Evolutionary conservation across 345 rosid species (phyloP).

Genomic region (Boechera retrofracta): DNA sequence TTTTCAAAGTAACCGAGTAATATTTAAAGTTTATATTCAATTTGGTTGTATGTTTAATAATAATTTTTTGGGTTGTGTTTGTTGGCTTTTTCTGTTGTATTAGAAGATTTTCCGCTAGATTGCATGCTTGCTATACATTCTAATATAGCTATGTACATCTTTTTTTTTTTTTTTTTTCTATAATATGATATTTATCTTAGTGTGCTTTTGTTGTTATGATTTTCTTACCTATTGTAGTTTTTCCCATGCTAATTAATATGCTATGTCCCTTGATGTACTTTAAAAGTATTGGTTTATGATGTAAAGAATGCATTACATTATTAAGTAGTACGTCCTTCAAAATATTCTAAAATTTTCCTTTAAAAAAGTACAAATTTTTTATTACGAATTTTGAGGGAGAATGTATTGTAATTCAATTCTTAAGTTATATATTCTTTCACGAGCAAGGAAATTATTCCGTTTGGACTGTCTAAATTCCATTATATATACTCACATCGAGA

Average conservation of each 20-base stretch:
- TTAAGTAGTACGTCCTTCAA: constrained; percentile 19
- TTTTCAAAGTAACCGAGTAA: too few species aligned
- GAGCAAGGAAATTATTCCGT: constrained; percentile 29
- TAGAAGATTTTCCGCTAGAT: too few species aligned
- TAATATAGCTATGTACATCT: too few species aligned
- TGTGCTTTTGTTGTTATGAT: neutral
- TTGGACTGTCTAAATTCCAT: constrained; percentile 12
- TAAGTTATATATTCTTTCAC: constrained; percentile 31
- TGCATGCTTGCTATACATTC: too few species aligned
- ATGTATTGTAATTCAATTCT: constrained; percentile 21
- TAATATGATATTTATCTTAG: neutral
- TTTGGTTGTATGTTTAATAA: too few species aligned
- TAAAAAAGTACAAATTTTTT: neutral
- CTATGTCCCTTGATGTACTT: neutral
- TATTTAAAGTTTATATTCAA: too few species aligned
- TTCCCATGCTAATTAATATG: neutral
- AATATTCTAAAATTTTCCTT: neutral
- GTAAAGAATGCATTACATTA: constrained; percentile 12
- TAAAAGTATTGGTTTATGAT: neutral
- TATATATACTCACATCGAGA: constrained; percentile 26
- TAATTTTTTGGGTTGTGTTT: too few species aligned
- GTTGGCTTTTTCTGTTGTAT: too few species aligned
- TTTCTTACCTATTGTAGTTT: neutral
- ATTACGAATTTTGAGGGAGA: constrained; percentile 13
- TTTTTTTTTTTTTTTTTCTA: too few species aligned